These are phyloP conservation scores for Ustilago tritici DNA, from an alignment of 1,284 basidiomycete species.

Conservation along the genomic window DNA sequence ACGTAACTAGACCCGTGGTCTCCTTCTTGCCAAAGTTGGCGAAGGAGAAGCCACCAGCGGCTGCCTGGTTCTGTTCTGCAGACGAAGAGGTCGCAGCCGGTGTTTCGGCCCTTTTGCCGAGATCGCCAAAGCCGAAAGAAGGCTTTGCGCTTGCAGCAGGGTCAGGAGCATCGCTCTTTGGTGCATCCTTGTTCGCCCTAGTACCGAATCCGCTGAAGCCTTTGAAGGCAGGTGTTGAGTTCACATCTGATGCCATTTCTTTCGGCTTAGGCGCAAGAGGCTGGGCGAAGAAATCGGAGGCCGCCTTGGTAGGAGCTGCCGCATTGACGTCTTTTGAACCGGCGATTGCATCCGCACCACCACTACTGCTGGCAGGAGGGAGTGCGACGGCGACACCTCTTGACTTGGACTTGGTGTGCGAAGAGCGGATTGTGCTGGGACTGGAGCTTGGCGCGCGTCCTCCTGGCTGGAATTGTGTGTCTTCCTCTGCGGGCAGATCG, in stretches of 20 bases:
- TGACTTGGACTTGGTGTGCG: constrained; percentile 31
- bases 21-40: constrained; percentile 9
- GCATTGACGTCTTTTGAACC: neutral
- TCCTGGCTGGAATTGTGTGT: constrained; percentile 46
- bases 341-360: constrained; percentile 4
- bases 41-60: constrained; percentile 20
- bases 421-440: constrained; percentile 25
- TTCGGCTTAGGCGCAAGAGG: constrained; percentile 23
- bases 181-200: constrained; percentile 10
- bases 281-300: constrained; percentile 40
- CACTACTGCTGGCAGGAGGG: constrained; percentile 14
- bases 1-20: neutral
- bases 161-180: constrained; percentile 5
- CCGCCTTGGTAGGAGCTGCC: constrained; percentile 12
- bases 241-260: constrained; percentile 3
- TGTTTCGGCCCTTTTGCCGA: constrained; percentile 15
- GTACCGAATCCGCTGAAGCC: constrained; percentile 32
- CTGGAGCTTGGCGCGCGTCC: constrained; percentile 36
- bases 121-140: constrained; percentile 24
- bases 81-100: neutral
- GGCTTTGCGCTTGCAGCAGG: constrained; percentile 10
- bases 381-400: constrained; percentile 28
- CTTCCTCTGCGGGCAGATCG: constrained; percentile 34
- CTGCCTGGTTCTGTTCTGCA: constrained; percentile 1
- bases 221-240: constrained; percentile 14